Conservation (phyloP, 352 stramenopile species). For the Phytophthora citrophthora region DNA sequence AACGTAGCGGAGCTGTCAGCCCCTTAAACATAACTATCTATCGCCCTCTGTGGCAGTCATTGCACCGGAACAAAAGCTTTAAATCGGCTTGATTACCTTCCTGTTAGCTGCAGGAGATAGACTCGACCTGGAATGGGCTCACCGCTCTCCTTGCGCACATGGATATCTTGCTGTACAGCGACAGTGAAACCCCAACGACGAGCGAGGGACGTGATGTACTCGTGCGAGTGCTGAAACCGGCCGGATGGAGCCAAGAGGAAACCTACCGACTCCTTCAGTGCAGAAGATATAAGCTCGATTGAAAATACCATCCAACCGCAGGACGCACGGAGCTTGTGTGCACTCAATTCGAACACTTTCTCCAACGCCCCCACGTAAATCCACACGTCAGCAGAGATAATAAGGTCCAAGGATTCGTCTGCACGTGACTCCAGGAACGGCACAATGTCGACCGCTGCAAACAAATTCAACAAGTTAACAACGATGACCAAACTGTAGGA, state of each 20-base stretch:
- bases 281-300: conserved; percentile 54
- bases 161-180: conserved; percentile 46
- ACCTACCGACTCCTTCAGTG: conserved; percentile 5
- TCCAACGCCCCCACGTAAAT: conserved; percentile 86
- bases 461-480: conserved; percentile 1
- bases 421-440: conserved; percentile 52
- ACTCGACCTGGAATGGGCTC: conserved; percentile 72
- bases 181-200: conserved; percentile 47
- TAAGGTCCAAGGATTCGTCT: conserved; percentile 57
- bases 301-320: conserved; percentile 73
- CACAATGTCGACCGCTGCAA: conserved; percentile 60
- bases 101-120: conserved; percentile 52
- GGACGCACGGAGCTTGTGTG: conserved; percentile 44
- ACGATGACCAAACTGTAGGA: neutral
- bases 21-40: conserved; percentile 26
- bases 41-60: conserved; percentile 15
- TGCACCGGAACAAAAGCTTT: conserved; percentile 11
- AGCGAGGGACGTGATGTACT: conserved; percentile 63
- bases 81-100: neutral
- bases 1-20: conserved; percentile 11
- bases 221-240: conserved; percentile 79
- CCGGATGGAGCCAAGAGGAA: conserved; percentile 71
- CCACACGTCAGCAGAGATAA: conserved; percentile 86
- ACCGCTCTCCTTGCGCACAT: conserved; percentile 75
- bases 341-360: conserved; percentile 57